Evolutionary conservation across 768 basidiomycete genomes (phyloP).

Genomic region (Exsudoporus frostii): DNA sequence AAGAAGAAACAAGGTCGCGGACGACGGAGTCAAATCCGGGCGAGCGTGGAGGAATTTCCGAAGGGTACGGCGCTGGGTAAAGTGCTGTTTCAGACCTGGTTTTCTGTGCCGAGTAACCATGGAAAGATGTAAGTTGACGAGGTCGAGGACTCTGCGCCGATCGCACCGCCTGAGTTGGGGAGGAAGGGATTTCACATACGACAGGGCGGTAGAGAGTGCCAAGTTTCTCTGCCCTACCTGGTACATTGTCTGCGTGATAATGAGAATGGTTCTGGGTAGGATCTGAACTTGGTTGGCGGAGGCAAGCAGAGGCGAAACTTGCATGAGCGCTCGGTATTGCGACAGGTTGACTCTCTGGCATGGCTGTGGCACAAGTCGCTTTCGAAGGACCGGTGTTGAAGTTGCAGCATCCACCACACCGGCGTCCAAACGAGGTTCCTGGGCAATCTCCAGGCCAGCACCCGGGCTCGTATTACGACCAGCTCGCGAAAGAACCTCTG

Average conservation of each 20-base stretch:
- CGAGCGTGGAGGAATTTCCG: conserved; percentile 44
- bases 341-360: conserved; percentile 15
- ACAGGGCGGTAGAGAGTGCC: conserved; percentile 45
- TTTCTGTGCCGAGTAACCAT: conserved; percentile 33
- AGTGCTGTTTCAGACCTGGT: conserved; percentile 43
- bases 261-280: conserved; percentile 42
- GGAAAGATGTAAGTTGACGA: conserved; percentile 47
- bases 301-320: conserved; percentile 38
- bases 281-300: conserved; percentile 33
- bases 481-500: not conserved
- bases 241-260: conserved; percentile 47
- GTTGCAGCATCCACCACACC: not conserved
- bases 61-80: conserved; percentile 43
- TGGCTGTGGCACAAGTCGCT: conserved; percentile 16
- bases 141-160: conserved; percentile 41
- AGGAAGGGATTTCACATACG: conserved; percentile 52
- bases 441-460: not conserved
- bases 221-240: conserved; percentile 34
- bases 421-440: not conserved
- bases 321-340: conserved; percentile 41
- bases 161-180: conserved; percentile 34
- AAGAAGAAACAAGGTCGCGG: conserved; percentile 57
- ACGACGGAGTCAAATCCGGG: conserved; percentile 50
- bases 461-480: not conserved
- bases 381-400: not conserved